Percentiles rank a stretch among this genome's conserved stretches.
Conservation (phyloP, 805 yeast species). For the Brettanomyces custersianus region DNA sequence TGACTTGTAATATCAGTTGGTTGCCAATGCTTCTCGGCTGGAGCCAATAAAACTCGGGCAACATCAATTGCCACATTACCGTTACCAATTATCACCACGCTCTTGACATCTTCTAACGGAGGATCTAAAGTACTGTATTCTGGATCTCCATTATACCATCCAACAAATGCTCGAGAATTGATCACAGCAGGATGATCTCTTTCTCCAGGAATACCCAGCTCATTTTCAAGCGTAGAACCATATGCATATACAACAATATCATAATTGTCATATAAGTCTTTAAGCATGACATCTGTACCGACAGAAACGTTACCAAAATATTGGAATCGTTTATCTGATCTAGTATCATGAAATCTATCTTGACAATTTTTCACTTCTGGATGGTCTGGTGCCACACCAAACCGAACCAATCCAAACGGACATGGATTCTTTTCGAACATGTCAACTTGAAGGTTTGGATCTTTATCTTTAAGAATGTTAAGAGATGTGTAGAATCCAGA, state of each 20-base stretch:
- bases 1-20: constrained; percentile 62
- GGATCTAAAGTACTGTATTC: constrained; percentile 40
- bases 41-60: constrained; percentile 66
- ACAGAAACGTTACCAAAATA: constrained; percentile 67
- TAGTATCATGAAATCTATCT: constrained; percentile 53
- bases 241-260: constrained; percentile 74
- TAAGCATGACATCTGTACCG: constrained; percentile 50
- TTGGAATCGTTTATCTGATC: constrained; percentile 29
- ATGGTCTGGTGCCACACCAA: constrained; percentile 97
- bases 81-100: constrained; percentile 83
- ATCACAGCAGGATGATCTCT: constrained; percentile 56
- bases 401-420: constrained; percentile 86
- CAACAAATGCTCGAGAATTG: constrained; percentile 80
- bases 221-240: constrained; percentile 63
- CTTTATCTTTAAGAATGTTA: constrained; percentile 41
- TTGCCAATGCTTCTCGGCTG: constrained; percentile 41
- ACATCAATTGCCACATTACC: constrained; percentile 95
- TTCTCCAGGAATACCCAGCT: constrained; percentile 35
- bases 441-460: constrained; percentile 37
- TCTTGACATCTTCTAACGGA: constrained; percentile 49
- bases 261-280: constrained; percentile 43
- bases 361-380: constrained; percentile 89
- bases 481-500: constrained; percentile 90
- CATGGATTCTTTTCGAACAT: constrained; percentile 79
- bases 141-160: constrained; percentile 95